A percentile compares a stretch with the other conserved stretches of the same genome.
phyloP scores from a whole-genome alignment of 2,329 filamentous ascomycete genomes.

The Cryphonectria nitschkei region DNA sequence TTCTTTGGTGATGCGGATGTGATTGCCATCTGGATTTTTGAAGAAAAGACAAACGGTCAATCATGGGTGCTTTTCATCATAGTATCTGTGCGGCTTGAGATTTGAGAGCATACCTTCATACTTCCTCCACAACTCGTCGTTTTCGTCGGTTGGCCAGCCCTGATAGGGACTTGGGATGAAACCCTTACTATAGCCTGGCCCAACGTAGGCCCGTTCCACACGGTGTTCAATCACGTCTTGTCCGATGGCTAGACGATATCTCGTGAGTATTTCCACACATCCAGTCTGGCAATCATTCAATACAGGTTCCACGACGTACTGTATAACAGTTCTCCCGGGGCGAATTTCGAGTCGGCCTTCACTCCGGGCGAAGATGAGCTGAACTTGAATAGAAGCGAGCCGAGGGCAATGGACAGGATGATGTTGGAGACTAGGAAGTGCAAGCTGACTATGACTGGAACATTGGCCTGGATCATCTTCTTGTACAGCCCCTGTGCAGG shows the following conservation, averaged over 20 bases:
- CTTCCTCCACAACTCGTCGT: conserved; percentile 19
- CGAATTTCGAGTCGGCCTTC: neutral
- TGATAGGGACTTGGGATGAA: conserved; percentile 17
- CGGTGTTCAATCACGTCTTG: conserved; percentile 17
- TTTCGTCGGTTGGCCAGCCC: conserved; percentile 21
- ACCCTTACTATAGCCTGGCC: conserved; percentile 13
- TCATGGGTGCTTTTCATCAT: conserved; percentile 25
- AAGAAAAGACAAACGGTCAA: neutral
- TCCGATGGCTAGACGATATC: conserved; percentile 1
- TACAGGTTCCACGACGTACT: neutral
- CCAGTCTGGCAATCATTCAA: neutral
- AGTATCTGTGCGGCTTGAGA: neutral
- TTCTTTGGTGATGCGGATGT: conserved; percentile 15
- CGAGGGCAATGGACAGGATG: conserved; percentile 8
- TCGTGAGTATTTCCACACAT: neutral
- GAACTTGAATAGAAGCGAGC: conserved; percentile 12
- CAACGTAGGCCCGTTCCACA: conserved; percentile 16
- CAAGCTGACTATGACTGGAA: conserved; percentile 18
- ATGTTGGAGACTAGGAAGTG: conserved; percentile 10
- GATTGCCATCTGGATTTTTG: conserved; percentile 9
- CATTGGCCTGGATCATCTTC: conserved; percentile 8
- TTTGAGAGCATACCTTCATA: conserved; percentile 12
- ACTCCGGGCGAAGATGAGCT: neutral
- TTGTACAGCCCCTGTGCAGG: conserved; percentile 8
- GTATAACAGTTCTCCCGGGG: conserved; percentile 16